Evolutionary conservation across 345 rosid species (phyloP), one percentile per base, ranked within the genome.

Genomic region (Pelargonium nanum): DNA sequence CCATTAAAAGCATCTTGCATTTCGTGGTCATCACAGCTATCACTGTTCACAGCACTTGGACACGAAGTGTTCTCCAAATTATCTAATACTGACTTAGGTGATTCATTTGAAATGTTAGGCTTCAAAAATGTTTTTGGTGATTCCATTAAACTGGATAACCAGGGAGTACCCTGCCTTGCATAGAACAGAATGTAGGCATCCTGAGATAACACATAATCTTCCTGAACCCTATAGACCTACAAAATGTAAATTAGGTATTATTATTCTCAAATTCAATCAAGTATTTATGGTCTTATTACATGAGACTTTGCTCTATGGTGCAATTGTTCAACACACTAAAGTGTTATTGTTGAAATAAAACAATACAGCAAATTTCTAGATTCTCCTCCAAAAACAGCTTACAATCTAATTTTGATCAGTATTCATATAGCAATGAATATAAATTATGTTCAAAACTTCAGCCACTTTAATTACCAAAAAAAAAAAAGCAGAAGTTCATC

Each of bases 171-270:
- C 68, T 81, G 82, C 75, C 78, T 82, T 15, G 82, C 87, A 74
- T 94, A 94, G 61, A 90, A 86, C 57, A 94, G 77, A 60, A 90
- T 81, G 67, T 94, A 94, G 26, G 99, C 85, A 57, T 81, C 80
- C 60, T 78, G 76, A 69, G 86, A 81, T 28, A 90, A 70, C 61
- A 86, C 96, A 58, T n/a, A 28, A 8, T 80, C 84, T 63, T 83
- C 86, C 44, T 72, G 66, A 58, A 77, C 76, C 57, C 62, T 72
- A 53, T 57, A 62, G 24, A 93, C 95, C 99, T 93, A 74, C 71
- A 67, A 67, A 56, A 55, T 26, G 65, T 55, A 21, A 67, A 62
- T 26, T 52, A 40, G 53, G 45, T 25, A 55, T 51, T 55, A 51
- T 24, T 52, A 8, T 52, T 52, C 22, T 40, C 48, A 40, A 12